Evolutionary conservation across 768 basidiomycete genomes (phyloP).

Genomic region (Trametes maxima): DNA sequence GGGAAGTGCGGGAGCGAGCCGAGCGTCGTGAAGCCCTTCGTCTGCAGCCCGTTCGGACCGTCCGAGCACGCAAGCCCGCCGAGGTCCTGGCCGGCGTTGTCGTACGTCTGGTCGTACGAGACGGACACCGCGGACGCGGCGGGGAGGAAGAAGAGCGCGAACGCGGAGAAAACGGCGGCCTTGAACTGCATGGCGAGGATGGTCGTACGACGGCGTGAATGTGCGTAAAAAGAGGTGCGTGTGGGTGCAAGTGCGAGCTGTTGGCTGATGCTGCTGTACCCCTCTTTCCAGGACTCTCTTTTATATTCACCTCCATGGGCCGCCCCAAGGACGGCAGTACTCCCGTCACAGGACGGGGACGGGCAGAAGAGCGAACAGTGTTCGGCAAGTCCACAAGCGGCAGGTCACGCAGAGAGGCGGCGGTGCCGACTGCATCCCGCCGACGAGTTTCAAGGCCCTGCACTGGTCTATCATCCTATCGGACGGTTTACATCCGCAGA

Average conservation of each 20-base stretch:
- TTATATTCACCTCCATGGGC: not conserved
- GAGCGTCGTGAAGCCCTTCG: slow-evolving; percentile 39
- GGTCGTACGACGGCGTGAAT: not conserved
- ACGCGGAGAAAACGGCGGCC: slow-evolving; percentile 1
- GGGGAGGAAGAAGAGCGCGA: slow-evolving; percentile 13
- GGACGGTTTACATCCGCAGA: no score
- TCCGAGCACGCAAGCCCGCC: slow-evolving; percentile 40
- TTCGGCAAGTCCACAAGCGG: not conserved
- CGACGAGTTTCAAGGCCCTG: not conserved
- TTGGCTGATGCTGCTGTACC: not conserved
- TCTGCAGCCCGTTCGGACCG: slow-evolving; percentile 40
- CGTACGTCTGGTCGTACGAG: slow-evolving; percentile 42
- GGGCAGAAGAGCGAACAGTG: not conserved
- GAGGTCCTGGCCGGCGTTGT: slow-evolving; percentile 33
- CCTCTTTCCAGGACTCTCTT: not conserved
- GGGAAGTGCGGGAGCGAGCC: slow-evolving; percentile 42
- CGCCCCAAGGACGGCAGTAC: not conserved
- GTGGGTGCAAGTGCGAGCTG: not conserved
- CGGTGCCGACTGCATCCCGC: not conserved
- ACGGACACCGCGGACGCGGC: slow-evolving; percentile 30
- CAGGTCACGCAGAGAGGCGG: not conserved
- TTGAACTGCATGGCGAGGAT: slow-evolving; percentile 14
- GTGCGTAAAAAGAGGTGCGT: not conserved
- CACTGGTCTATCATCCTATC: no score
- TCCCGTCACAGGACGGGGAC: not conserved